Base-by-base conservation (phyloP, 495 filamentous ascomycete genomes). In the Neurospora sp. region DNA sequence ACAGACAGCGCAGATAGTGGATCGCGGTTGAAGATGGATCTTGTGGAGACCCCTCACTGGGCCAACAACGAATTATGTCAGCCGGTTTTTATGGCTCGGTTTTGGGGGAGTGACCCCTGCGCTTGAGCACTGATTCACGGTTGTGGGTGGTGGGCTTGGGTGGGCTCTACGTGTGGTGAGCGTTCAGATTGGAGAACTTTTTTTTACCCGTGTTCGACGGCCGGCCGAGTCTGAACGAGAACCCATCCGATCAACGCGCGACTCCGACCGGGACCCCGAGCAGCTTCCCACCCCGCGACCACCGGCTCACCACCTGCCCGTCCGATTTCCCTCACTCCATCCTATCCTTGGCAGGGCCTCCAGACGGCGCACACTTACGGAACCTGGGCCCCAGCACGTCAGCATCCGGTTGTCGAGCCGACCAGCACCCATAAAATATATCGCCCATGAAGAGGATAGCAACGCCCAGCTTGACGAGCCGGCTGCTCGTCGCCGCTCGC, bases 361-460 rank as follows among this genome's bases (percentile, higher is more conserved):
- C 37, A 44, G 22, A 46, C 46, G 69, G 18, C 69, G 37, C 42
- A 22, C 73, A 41, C 71, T n/a, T 27, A 20, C 35, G 39, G 35
- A 68, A 41, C 42, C 44, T 35, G 53, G 53, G 53, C 53, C 53
- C 27, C 39, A 69, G 27, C 31, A 61, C 53, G 31, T 71, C 70
- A 71, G 11, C 35, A 38, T 38, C 53, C 53, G 53, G 53, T 61
- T 61, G 53, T 61, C 53, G 53, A 61, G 53, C 53, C 53, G 53
- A 61, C 27, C 14, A 61, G 16, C 53, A 61, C 27, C 22, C 53
- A 35, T 31, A 16, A 35, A 61, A 61, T 35, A 61, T 61, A 42
- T 18, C 72, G 72, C 74, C 75, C 72, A 83, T 83, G 82, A 83
- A 82, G 81, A 83, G 82, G 80, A 80, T 83, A 83, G 79, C 81